phyloP scores from a whole-genome alignment of 2,329 filamentous ascomycete genomes.

The Cercospora sp. region DNA sequence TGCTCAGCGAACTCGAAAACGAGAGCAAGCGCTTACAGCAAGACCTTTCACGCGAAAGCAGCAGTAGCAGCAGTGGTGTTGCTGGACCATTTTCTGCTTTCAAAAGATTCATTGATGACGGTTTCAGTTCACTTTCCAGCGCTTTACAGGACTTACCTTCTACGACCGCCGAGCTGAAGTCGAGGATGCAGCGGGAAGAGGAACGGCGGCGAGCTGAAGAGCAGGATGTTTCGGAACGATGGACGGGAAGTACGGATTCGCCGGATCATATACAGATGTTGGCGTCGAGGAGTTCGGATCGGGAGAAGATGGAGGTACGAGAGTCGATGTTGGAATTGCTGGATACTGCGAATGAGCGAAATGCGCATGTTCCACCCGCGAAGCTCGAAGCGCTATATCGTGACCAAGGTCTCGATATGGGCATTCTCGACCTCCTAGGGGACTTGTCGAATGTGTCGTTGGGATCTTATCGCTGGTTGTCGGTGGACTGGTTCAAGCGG shows the following conservation, averaged over 20 bases:
- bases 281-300: slow-evolving; percentile 18
- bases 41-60: slow-evolving; percentile 6
- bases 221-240: slow-evolving; percentile 31
- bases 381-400: slow-evolving; percentile 35
- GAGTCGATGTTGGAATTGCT: slow-evolving; percentile 29
- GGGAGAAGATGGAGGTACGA: slow-evolving; percentile 26
- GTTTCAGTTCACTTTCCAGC: slow-evolving; percentile 52
- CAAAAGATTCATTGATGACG: slow-evolving; percentile 61
- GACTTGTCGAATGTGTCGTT: slow-evolving; percentile 20
- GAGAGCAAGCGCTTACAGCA: slow-evolving; percentile 18
- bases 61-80: slow-evolving; percentile 1
- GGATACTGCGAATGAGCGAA: slow-evolving; percentile 30
- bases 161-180: slow-evolving; percentile 42
- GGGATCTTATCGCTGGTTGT: slow-evolving; percentile 34
- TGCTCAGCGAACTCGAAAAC: slow-evolving; percentile 17
- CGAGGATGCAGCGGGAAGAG: slow-evolving; percentile 31
- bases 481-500: slow-evolving; percentile 41
- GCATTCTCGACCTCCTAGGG: slow-evolving; percentile 28
- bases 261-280: slow-evolving; percentile 30
- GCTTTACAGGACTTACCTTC: slow-evolving; percentile 53
- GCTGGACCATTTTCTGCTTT: slow-evolving; percentile 60
- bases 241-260: slow-evolving; percentile 31
- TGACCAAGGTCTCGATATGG: slow-evolving; percentile 27
- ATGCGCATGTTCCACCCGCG: slow-evolving; percentile 27
- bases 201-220: slow-evolving; percentile 29